phyloP scores from a whole-genome alignment of 352 stramenopile genomes.

The Phytopythium mirpurense region DNA sequence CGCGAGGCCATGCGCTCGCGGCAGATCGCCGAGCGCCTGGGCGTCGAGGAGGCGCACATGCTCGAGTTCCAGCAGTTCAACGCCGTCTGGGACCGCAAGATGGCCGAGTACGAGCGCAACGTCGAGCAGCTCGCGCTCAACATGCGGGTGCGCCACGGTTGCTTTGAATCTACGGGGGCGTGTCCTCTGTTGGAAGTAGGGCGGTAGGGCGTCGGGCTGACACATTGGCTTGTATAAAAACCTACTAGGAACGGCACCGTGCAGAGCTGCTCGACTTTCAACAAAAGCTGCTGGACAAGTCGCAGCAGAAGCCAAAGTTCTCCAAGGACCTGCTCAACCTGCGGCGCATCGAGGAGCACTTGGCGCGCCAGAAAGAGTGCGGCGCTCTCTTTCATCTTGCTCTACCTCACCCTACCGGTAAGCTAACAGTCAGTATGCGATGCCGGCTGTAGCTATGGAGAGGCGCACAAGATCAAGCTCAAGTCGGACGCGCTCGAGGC shows the following conservation, averaged over 20 bases:
- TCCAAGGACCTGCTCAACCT: conserved; percentile 94
- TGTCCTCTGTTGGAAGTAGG: too few relatives aligned
- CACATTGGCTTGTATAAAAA: too few relatives aligned
- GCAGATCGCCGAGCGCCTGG: conserved; percentile 93
- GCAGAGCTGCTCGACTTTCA: conserved; percentile 92
- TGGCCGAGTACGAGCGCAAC: conserved; percentile 93
- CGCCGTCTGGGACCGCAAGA: conserved; percentile 94
- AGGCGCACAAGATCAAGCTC: conserved; percentile 96
- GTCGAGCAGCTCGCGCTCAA: conserved; percentile 86
- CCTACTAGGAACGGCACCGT: conserved; percentile 76
- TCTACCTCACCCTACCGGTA: not conserved
- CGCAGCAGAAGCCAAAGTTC: conserved; percentile 88
- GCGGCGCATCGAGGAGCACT: conserved; percentile 89
- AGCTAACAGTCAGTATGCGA: not conserved
- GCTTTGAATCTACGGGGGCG: too few relatives aligned
- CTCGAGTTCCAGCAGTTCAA: conserved; percentile 98
- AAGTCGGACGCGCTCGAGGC: conserved; percentile 93
- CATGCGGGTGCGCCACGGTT: conserved; percentile 66
- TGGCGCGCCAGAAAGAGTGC: conserved; percentile 88
- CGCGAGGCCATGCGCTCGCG: conserved; percentile 93
- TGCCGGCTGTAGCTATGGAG: conserved; percentile 64
- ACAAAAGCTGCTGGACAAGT: conserved; percentile 87
- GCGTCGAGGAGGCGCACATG: conserved; percentile 97
- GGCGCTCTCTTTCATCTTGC: conserved; percentile 7
- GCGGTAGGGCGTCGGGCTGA: too few relatives aligned